These are phyloP conservation scores for Allium cepa DNA, from an alignment of 106 monocot species.

Conservation along the genomic window DNA sequence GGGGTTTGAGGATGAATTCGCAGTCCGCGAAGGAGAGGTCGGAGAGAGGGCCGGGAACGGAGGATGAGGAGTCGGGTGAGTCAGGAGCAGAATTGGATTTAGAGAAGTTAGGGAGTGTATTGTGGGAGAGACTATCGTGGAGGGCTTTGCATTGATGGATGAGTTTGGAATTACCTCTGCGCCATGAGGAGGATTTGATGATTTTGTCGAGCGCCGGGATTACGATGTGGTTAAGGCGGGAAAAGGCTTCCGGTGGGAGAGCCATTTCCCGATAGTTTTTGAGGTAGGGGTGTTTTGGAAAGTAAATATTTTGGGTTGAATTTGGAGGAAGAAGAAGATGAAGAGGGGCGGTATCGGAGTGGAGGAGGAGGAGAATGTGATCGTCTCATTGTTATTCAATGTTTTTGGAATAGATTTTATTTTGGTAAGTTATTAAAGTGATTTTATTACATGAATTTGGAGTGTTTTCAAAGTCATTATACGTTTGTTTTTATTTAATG, in stretches of 20 bases:
- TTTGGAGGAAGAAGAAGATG: no score
- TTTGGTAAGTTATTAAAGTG: no score
- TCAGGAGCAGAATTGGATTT: slow-evolving; percentile 6
- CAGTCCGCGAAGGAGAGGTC: slow-evolving; percentile 72
- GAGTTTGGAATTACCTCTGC: slow-evolving; percentile 96
- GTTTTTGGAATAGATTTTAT: no score
- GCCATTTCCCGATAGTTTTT: slow-evolving; percentile 22
- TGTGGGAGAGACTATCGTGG: slow-evolving; percentile 49
- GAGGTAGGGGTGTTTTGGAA: slow-evolving; percentile 2
- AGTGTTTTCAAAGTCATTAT: no score
- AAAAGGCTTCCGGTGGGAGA: slow-evolving; percentile 25
- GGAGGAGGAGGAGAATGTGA: no score
- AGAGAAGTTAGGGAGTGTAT: slow-evolving; percentile 4
- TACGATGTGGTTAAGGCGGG: slow-evolving; percentile 47
- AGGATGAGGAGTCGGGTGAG: slow-evolving; percentile 48
- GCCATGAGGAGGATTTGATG: slow-evolving; percentile 88
- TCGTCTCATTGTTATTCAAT: no score
- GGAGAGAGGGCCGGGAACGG: slow-evolving; percentile 51
- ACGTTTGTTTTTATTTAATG: no score
- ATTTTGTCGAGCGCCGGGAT: slow-evolving; percentile 85
- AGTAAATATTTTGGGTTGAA: not conserved
- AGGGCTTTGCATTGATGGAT: slow-evolving; percentile 75
- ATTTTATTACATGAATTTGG: no score
- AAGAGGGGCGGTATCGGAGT: no score
- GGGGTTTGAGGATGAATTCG: slow-evolving; percentile 58